Percentiles rank a stretch among this genome's conserved stretches.
Conservation (phyloP, 768 basidiomycete species). For the Thelephora aurantiotincta region DNA sequence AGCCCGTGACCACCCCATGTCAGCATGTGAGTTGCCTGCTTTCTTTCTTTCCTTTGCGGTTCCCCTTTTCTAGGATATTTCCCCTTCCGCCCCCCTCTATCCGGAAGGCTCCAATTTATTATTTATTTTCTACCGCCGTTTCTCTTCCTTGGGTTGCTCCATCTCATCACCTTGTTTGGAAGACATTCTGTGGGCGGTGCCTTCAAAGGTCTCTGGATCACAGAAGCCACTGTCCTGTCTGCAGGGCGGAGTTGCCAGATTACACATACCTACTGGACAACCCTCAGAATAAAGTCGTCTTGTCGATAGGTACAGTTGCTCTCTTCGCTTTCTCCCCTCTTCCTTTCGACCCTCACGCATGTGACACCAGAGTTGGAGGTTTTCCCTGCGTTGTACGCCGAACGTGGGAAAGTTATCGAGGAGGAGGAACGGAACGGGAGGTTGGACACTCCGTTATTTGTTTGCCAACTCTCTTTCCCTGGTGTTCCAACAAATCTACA, state of each 20-base stretch:
- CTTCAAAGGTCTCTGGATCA: slow-evolving; percentile 87
- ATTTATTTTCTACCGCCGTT: background rate
- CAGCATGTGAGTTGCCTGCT: slow-evolving; percentile 58
- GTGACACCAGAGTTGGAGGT: slow-evolving; percentile 43
- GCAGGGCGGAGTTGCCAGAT: slow-evolving; percentile 63
- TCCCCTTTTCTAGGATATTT: background rate
- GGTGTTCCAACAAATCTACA: slow-evolving; percentile 82
- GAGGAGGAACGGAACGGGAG: slow-evolving; percentile 67
- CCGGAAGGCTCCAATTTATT: background rate
- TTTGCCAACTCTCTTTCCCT: slow-evolving; percentile 83
- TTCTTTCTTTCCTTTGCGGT: slow-evolving; percentile 2
- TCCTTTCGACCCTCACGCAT: background rate
- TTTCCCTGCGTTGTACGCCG: slow-evolving; percentile 53
- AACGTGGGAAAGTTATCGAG: slow-evolving; percentile 47
- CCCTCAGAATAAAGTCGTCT: slow-evolving; percentile 54
- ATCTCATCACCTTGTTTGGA: background rate
- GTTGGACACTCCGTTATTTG: slow-evolving; percentile 84
- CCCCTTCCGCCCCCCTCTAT: background rate
- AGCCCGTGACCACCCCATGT: slow-evolving; percentile 87
- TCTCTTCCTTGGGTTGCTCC: background rate
- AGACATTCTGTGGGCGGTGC: slow-evolving; percentile 89
- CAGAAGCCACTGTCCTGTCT: slow-evolving; percentile 68
- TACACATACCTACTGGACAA: slow-evolving; percentile 73
- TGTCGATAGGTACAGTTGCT: slow-evolving; percentile 40
- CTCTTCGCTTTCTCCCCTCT: background rate